phyloP scores from a whole-genome alignment of 371 early-diverging fungal genomes.

The Caulochytrium protostelioides region DNA sequence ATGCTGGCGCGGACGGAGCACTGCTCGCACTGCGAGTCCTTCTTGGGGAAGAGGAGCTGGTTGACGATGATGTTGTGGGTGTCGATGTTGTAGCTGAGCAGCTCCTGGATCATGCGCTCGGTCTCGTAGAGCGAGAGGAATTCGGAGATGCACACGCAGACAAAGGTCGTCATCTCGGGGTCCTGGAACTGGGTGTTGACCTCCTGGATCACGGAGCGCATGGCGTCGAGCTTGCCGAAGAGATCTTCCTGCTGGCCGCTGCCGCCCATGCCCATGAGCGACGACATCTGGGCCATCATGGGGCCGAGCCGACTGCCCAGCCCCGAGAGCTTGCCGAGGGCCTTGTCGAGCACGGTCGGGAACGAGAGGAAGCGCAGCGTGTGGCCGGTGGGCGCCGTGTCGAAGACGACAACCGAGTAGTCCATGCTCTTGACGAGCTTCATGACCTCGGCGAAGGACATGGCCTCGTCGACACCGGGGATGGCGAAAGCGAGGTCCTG shows the following conservation, averaged over 20 bases:
- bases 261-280: conserved; percentile 82
- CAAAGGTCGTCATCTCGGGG: conserved; percentile 90
- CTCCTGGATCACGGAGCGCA: conserved; percentile 81
- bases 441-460: conserved; percentile 98
- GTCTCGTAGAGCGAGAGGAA: conserved; percentile 97
- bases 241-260: conserved; percentile 64
- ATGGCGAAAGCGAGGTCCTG: conserved; percentile 91
- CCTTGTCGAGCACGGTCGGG: conserved; percentile 88
- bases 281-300: conserved; percentile 74
- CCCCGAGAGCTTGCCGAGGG: conserved; percentile 76
- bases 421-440: conserved; percentile 96
- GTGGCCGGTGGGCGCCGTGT: conserved; percentile 98
- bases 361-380: conserved; percentile 94
- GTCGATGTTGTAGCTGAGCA: conserved; percentile 86
- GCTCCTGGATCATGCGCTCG: conserved; percentile 95
- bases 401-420: conserved; percentile 91
- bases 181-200: conserved; percentile 93
- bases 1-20: conserved; percentile 85
- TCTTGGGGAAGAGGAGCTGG: conserved; percentile 85
- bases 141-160: conserved; percentile 96
- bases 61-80: conserved; percentile 98
- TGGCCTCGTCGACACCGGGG: conserved; percentile 97
- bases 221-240: conserved; percentile 78
- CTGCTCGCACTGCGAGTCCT: conserved; percentile 22
- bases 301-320: conserved; percentile 81